Evolutionary conservation across 108 stramenopile species (phyloP), one percentile per base, ranked within the genome.

Genomic region (Fragilaria crotonensis): DNA sequence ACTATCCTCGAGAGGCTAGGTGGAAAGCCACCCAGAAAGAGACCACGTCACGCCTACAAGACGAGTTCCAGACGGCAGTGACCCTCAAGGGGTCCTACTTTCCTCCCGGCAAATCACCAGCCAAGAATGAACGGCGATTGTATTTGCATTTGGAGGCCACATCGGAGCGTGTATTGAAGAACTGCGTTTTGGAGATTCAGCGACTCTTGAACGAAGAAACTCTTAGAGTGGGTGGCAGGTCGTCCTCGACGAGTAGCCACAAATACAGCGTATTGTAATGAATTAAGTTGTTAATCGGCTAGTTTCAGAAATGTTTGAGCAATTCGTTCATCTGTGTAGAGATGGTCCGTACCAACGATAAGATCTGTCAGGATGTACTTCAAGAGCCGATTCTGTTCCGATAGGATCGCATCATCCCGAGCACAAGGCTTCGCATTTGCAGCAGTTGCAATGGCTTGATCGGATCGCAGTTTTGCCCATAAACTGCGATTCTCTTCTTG

Each of bases 181-280:
- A 80, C 29, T 85, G 90, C 52, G 85, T 88, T 18, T 50, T 81
- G 23, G 96, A 96, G 63, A 86, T 95, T 17, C 77, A 75, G 31
- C 84, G 96, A 2, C 63, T 95, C n/a, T 65, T 96, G 54, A 93
- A 96, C 53, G 96, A 96, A 70, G 88, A 93, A 54, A 96, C 95
- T 29, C 61, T 94, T 41, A 78, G 83, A 32, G 92, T 90, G 18
- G 75, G 88, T 36, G 71, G 81, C 21, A 71, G 79, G 31, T 64
- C 65, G 3, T 59, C 65, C 28, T 76, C 80, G 26, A 54, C 33
- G 2, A 59, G 71, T 46, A 67, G 68, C 54, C 79, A 84, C 60
- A 77, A 72, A 53, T 84, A 84, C 60, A 84, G 64, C 48, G 83
- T 84, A n/a, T 54, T 84, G 55, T 7, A 33, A 19, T 32, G 32